Evolutionary conservation across 2,329 filamentous ascomycete species (phyloP), one percentile per base, ranked within the genome.

Genomic region (Aspergillus pseudoglaucus): DNA sequence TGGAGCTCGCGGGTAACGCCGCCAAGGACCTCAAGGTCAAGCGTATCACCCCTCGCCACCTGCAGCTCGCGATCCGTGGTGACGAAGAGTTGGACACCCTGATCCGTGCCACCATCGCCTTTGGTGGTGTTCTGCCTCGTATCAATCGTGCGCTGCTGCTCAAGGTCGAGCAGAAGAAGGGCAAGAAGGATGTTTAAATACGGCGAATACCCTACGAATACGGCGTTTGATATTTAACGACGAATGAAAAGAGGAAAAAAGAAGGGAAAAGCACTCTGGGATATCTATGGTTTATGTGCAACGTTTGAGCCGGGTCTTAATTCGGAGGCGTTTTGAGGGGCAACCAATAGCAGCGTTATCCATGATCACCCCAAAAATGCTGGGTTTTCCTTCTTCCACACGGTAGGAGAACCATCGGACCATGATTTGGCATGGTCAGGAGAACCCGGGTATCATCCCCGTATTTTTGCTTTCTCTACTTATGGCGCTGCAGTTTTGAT

Each of bases 11-110:
- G 70, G 93, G 93, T 72, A 98, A 98, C 71, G 93, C 93, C 46
- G 93, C 93, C 72, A 97, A 97, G 81, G 93, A 98, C 73, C 87
- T 97, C 68, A 98, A 97, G 76, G 93, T 97, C 76, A 98, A 97
- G 84, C 93, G 93, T 74, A 98, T 98, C 74, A 97, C 91, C 10
- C 93, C 93, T 48, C 90, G 93, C 71, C 93, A 98, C 73, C 77
- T 98, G 57, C 93, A 98, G 74, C 87, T 98, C 54, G 93, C 93
- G 63, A 98, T 98, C 68, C 90, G 93, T 65, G 93, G 93, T 66
- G 93, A 98, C 72, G 93, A 98, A 76, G 93, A 98, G 74, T 80
- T 98, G 61, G 93, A 98, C 71, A 97, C 90, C 20, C 80, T 98
- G 49, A 97, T 98, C 69, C 88, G 90, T 63, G 93, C 93, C 49